Evolutionary conservation across 331 rosid genomes (phyloP).

Genomic region (Erythrophleum ivorense): DNA sequence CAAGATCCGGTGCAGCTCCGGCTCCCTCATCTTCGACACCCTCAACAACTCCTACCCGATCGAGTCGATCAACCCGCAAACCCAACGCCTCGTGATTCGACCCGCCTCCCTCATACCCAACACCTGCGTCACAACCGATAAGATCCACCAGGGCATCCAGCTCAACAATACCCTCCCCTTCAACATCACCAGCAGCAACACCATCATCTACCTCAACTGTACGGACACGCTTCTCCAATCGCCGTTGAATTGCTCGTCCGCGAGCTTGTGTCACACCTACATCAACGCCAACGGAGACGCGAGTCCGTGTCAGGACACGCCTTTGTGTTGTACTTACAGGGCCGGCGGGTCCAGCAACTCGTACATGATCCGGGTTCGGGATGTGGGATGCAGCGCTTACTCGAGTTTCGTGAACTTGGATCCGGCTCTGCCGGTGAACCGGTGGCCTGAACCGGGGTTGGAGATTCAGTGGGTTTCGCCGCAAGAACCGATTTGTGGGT

Average conservation of each 20-base stretch:
- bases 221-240: slow-evolving; percentile 55
- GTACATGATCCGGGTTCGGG: slow-evolving; percentile 65
- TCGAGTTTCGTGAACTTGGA: slow-evolving; percentile 76
- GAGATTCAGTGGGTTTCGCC: slow-evolving; percentile 82
- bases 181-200: slow-evolving; percentile 83
- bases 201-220: slow-evolving; percentile 81
- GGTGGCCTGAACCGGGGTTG: slow-evolving; percentile 75
- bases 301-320: slow-evolving; percentile 40
- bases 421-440: slow-evolving; percentile 39
- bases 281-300: slow-evolving; percentile 52
- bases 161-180: slow-evolving; percentile 69
- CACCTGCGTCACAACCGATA: slow-evolving; percentile 71
- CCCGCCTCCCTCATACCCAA: slow-evolving; percentile 54
- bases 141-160: slow-evolving; percentile 58
- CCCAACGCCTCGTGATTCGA: slow-evolving; percentile 67
- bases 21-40: slow-evolving; percentile 60
- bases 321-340: slow-evolving; percentile 65
- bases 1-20: slow-evolving; percentile 62
- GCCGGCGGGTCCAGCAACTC: slow-evolving; percentile 85
- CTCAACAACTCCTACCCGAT: slow-evolving; percentile 77
- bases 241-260: slow-evolving; percentile 70
- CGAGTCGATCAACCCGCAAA: slow-evolving; percentile 51
- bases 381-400: slow-evolving; percentile 76
- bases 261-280: slow-evolving; percentile 62
- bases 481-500: slow-evolving; percentile 59